Base-by-base conservation (phyloP, 306 rosid genomes). In the Acmispon strigosus region DNA sequence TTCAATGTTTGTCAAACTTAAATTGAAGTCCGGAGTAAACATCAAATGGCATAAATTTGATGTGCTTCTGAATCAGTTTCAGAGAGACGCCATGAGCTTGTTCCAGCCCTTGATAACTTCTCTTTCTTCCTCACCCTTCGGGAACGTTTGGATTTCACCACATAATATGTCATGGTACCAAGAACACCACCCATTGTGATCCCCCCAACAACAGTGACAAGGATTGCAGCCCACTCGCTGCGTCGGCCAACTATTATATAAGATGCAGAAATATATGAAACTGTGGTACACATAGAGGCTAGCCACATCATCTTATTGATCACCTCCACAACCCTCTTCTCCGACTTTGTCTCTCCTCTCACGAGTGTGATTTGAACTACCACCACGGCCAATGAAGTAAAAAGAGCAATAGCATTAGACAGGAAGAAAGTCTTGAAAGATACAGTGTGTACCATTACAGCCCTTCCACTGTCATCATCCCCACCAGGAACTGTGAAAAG, bases 261-360 rank as follows among this genome's bases (percentile, higher is more conserved):
- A 62, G 98, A 74, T 12, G 97, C 83, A 10, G 98, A 73, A 18
- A 84, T 62, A 76, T 87, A 93, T 1, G 98, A 86, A 61, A 90
- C 70, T 1, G 97, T 73, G 45, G 94, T 90, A 71, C 87, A 76
- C 1, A 86, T 86, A 32, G 96, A 84, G 70, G 98, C 98, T 67
- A 93, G 69, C 97, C 97, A 90, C 98, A 93, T 88, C 84, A 89
- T 54, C 88, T 93, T 93, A 48, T 93, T 93, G 70, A 93, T 88
- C 78, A 93, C 94, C 65, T 82, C 88, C 24, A 84, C 84, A 39
- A 93, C 98, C 77, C 65, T 81, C 54, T 90, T 88, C 78, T 90
- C 98, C 0, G 94, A 14, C 77, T 88, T 88, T 20, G 74, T 72
- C 83, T 90, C 96, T 65, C 98, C 97, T 52, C 96, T 82, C 17